Conservation (phyloP, 352 stramenopile genomes). For the Pythium angustatum region DNA sequence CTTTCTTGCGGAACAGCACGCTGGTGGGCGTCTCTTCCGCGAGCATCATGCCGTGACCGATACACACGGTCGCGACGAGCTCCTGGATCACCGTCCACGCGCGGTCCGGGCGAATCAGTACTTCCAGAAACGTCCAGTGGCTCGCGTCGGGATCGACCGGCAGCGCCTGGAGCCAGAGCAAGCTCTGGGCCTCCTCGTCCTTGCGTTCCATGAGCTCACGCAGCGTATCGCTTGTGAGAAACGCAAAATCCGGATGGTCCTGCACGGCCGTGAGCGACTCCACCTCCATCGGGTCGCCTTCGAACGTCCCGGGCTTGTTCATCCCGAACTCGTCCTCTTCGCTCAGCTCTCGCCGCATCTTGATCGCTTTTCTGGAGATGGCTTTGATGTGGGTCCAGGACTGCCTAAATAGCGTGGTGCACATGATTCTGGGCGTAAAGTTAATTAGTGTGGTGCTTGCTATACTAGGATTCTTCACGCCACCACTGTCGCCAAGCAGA, state of each 20-base stretch:
- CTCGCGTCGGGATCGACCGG: constrained; percentile 63
- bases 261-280: constrained; percentile 51
- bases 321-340: constrained; percentile 77
- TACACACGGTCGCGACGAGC: constrained; percentile 76
- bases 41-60: constrained; percentile 69
- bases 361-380: not conserved
- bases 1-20: constrained; percentile 75
- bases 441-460: not conserved
- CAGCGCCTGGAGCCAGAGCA: constrained; percentile 57
- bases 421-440: constrained; percentile 1
- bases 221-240: constrained; percentile 42
- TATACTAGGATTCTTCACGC: not conserved
- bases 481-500: too few relatives aligned
- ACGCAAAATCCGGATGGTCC: constrained; percentile 71
- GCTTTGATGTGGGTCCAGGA: constrained; percentile 18
- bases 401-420: constrained; percentile 7
- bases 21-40: constrained; percentile 50
- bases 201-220: constrained; percentile 19
- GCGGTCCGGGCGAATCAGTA: constrained; percentile 69
- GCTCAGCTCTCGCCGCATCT: constrained; percentile 26
- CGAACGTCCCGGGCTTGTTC: constrained; percentile 50
- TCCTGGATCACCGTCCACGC: constrained; percentile 79
- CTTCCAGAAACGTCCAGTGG: constrained; percentile 70
- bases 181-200: constrained; percentile 22
- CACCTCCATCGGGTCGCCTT: constrained; percentile 71